These are phyloP conservation scores for Hypoxylon rubiginosum DNA, from an alignment of 2,329 filamentous ascomycete species.

Conservation along the genomic window DNA sequence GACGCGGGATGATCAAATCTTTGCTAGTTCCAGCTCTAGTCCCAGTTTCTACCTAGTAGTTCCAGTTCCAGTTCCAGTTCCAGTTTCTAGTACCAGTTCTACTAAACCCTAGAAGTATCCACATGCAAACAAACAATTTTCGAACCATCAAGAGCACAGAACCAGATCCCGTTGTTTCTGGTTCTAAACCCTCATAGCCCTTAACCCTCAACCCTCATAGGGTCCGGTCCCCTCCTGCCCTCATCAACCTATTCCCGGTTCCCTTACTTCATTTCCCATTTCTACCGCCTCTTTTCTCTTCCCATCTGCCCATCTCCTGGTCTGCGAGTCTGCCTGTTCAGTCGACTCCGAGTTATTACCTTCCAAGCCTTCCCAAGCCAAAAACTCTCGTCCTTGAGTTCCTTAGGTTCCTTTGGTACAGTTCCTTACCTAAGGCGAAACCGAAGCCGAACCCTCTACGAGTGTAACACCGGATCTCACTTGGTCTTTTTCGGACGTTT, in stretches of 20 bases:
- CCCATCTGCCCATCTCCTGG: neutral
- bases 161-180: slow-evolving; percentile 38
- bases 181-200: slow-evolving; percentile 7
- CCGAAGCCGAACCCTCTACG: neutral
- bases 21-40: slow-evolving; percentile 7
- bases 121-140: slow-evolving; percentile 40
- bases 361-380: slow-evolving; percentile 5
- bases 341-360: slow-evolving; percentile 8
- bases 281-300: slow-evolving; percentile 38
- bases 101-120: slow-evolving; percentile 14
- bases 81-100: neutral
- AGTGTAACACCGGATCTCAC: slow-evolving; percentile 12
- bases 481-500: slow-evolving; percentile 28
- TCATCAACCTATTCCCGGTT: slow-evolving; percentile 11
- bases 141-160: slow-evolving; percentile 27
- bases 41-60: neutral
- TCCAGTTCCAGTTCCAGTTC: neutral
- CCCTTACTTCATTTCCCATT: slow-evolving; percentile 32
- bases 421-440: slow-evolving; percentile 1
- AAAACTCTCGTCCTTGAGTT: slow-evolving; percentile 25
- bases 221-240: slow-evolving; percentile 15
- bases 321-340: neutral
- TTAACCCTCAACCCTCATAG: slow-evolving; percentile 9
- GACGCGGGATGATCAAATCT: slow-evolving; percentile 34
- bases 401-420: slow-evolving; percentile 6